These are phyloP conservation scores for Acrodontium crateriforme DNA, from an alignment of 2,329 filamentous ascomycete species.

Conservation along the genomic window DNA sequence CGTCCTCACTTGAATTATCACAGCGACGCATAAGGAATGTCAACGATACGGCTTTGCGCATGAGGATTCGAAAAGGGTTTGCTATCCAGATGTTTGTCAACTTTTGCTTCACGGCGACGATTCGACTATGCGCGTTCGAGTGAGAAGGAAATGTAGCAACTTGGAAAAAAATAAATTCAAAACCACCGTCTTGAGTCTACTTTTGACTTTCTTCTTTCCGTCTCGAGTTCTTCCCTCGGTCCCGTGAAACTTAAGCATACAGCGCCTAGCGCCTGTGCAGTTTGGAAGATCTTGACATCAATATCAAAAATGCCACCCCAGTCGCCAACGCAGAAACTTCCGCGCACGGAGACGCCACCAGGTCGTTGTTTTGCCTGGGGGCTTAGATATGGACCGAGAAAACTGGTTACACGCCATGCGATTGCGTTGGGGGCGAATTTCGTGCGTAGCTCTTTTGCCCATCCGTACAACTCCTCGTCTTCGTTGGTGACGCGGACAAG, in stretches of 20 bases:
- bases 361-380: conserved; percentile 25
- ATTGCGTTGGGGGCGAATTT: conserved; percentile 27
- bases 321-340: conserved; percentile 31
- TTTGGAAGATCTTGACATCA: conserved; percentile 27
- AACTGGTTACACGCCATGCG: conserved; percentile 25
- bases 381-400: conserved; percentile 28
- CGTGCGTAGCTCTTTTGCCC: conserved; percentile 28
- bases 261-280: not conserved
- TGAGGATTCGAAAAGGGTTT: too few species aligned
- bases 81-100: too few species aligned
- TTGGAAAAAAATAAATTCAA: too few species aligned
- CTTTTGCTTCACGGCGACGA: too few species aligned
- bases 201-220: conserved; percentile 28
- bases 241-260: conserved; percentile 25
- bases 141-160: too few species aligned
- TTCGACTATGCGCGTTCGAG: too few species aligned
- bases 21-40: too few species aligned
- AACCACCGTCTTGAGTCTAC: conserved; percentile 32
- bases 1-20: too few species aligned
- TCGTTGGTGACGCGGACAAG: conserved; percentile 19
- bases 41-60: too few species aligned
- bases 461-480: conserved; percentile 23
- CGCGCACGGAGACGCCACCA: conserved; percentile 30
- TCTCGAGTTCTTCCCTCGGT: conserved; percentile 31
- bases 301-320: conserved; percentile 32